A percentile compares a stretch with the other conserved stretches of the same genome.
These are phyloP conservation scores for Dentipellis fragilis DNA, from an alignment of 768 basidiomycete genomes.

Conservation along the genomic window DNA sequence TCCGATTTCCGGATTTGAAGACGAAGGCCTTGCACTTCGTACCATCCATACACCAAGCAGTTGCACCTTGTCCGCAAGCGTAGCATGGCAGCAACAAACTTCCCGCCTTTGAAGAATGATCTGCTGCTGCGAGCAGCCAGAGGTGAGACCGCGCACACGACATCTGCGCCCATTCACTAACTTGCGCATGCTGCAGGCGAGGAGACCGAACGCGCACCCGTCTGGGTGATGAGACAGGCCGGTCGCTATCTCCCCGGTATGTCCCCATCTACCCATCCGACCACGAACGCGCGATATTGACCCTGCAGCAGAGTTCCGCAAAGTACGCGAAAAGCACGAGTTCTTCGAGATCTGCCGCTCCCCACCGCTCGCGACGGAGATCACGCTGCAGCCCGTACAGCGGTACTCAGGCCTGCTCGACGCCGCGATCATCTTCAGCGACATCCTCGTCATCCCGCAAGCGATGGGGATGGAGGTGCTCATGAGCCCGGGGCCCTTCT, in stretches of 20 bases:
- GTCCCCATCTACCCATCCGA: constrained; percentile 10
- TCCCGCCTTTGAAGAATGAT: constrained; percentile 79
- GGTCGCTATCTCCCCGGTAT: constrained; percentile 90
- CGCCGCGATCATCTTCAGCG: constrained; percentile 96
- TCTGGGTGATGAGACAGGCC: constrained; percentile 98
- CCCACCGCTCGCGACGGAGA: constrained; percentile 76
- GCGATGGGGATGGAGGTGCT: constrained; percentile 93
- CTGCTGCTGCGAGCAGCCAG: constrained; percentile 80
- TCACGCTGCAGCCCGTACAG: constrained; percentile 91
- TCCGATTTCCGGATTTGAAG: background rate
- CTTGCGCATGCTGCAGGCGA: constrained; percentile 42
- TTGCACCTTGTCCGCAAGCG: background rate
- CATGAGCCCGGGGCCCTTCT: constrained; percentile 89
- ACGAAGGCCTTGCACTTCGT: background rate
- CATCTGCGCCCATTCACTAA: background rate
- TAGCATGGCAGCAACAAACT: constrained; percentile 17
- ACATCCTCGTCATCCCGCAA: constrained; percentile 96
- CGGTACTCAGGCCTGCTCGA: constrained; percentile 82
- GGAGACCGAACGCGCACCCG: constrained; percentile 84
- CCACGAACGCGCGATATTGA: background rate
- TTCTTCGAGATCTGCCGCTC: constrained; percentile 96
- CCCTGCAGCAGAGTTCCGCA: constrained; percentile 67
- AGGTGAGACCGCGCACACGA: constrained; percentile 32
- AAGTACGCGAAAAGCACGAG: constrained; percentile 74
- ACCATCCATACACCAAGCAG: background rate